These are phyloP conservation scores for Leptosphaerulina australis DNA, from an alignment of 2,329 filamentous ascomycete species.

Conservation along the genomic window DNA sequence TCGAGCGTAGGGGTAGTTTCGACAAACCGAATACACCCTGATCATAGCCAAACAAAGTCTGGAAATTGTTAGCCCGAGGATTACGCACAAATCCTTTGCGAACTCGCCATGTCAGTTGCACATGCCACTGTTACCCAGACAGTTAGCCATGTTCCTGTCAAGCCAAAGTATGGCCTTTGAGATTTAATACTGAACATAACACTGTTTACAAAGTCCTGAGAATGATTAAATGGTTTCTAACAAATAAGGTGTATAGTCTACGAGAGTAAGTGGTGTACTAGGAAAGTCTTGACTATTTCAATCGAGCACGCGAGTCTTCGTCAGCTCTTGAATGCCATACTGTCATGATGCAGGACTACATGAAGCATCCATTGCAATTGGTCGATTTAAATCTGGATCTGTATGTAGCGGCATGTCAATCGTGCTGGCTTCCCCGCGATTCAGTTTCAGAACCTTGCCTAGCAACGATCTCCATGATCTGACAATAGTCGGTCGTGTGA, in stretches of 20 bases:
- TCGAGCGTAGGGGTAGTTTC: too few species aligned
- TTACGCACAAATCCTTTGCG: too few species aligned
- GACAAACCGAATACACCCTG: constrained; percentile 59
- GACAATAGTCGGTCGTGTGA: constrained; percentile 1
- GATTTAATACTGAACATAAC: constrained; percentile 21
- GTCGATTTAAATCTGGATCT: constrained; percentile 5
- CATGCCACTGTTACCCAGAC: constrained; percentile 60
- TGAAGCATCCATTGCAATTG: constrained; percentile 8
- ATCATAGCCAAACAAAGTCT: constrained; percentile 50
- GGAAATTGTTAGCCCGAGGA: background rate
- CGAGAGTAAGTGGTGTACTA: background rate
- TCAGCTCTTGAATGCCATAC: background rate
- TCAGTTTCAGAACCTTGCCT: constrained; percentile 9
- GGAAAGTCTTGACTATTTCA: constrained; percentile 2
- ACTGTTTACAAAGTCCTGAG: too few species aligned
- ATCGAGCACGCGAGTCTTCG: background rate
- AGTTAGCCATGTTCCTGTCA: constrained; percentile 62
- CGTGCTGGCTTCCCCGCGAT: constrained; percentile 11
- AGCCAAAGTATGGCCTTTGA: constrained; percentile 58
- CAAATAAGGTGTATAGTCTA: background rate
- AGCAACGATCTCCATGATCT: constrained; percentile 6
- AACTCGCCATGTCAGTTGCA: constrained; percentile 29
- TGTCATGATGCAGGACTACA: constrained; percentile 18
- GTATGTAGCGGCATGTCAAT: constrained; percentile 8
- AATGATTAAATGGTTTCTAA: background rate